These are phyloP conservation scores for Oenanthe javanica DNA, from an alignment of 140 eudicot species.

Conservation along the genomic window DNA sequence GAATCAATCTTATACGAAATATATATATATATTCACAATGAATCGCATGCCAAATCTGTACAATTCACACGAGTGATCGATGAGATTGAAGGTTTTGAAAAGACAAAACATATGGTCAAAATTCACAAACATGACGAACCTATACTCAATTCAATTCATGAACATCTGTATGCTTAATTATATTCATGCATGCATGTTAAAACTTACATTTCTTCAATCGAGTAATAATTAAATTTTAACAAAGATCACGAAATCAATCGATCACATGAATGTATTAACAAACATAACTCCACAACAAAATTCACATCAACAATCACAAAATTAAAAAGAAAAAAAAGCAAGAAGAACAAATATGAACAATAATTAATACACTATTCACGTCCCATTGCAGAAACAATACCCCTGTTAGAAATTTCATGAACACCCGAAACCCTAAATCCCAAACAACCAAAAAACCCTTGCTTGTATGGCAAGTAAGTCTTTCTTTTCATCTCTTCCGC, in stretches of 20 bases:
- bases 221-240: too few relatives aligned
- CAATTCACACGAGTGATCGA: too few relatives aligned
- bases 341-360: not conserved
- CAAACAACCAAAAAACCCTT: constrained; percentile 75
- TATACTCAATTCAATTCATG: too few relatives aligned
- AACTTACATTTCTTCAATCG: not conserved
- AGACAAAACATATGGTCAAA: too few relatives aligned
- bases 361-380: constrained; percentile 11
- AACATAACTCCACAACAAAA: not conserved
- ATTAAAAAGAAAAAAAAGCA: not conserved
- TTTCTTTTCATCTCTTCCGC: constrained; percentile 76
- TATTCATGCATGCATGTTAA: not conserved
- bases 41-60: too few relatives aligned
- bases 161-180: too few relatives aligned
- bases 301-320: not conserved
- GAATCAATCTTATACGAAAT: too few relatives aligned
- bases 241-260: not conserved
- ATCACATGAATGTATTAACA: not conserved
- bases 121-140: too few relatives aligned
- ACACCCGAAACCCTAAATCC: constrained; percentile 46
- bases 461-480: constrained; percentile 74
- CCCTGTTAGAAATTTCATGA: constrained; percentile 35
- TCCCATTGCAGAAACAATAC: constrained; percentile 23
- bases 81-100: too few relatives aligned
- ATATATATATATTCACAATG: too few relatives aligned